Evolutionary conservation across 2,329 filamentous ascomycete genomes (phyloP).

Genomic region (Xylaria sp.): DNA sequence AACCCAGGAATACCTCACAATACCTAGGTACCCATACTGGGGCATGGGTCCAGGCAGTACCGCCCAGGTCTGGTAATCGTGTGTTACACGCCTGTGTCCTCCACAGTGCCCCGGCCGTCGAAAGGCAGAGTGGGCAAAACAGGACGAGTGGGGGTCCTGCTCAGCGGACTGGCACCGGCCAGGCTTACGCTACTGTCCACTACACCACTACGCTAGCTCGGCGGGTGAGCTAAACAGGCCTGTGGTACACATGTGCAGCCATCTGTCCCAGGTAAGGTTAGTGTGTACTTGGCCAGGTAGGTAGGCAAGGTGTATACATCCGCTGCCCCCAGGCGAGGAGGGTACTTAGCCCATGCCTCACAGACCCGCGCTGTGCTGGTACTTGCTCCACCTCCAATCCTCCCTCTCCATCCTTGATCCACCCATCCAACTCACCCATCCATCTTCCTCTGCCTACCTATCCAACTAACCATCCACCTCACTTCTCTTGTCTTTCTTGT

Average conservation of each 20-base stretch:
- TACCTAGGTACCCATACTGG: slow-evolving; percentile 2
- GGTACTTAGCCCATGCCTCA: slow-evolving; percentile 28
- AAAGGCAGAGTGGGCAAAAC: slow-evolving; percentile 15
- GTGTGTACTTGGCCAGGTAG: slow-evolving; percentile 15
- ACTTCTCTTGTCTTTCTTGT: slow-evolving; percentile 22
- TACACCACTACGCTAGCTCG: slow-evolving; percentile 19
- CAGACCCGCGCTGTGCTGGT: slow-evolving; percentile 27
- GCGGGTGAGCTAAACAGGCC: slow-evolving; percentile 15
- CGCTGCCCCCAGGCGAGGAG: too few species aligned
- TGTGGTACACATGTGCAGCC: slow-evolving; percentile 5
- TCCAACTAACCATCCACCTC: slow-evolving; percentile 25
- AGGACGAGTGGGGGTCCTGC: neutral
- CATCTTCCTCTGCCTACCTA: slow-evolving; percentile 24
- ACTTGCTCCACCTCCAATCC: slow-evolving; percentile 31
- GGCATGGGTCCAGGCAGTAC: neutral
- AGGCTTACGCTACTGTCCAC: too few species aligned
- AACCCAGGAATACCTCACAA: slow-evolving; percentile 11
- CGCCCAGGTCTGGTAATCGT: slow-evolving; percentile 8
- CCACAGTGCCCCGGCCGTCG: slow-evolving; percentile 20
- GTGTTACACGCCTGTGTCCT: slow-evolving; percentile 27
- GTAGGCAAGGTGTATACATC: too few species aligned
- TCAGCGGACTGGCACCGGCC: slow-evolving; percentile 12
- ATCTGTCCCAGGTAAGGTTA: too few species aligned
- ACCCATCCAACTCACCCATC: slow-evolving; percentile 33
- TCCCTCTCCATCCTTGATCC: slow-evolving; percentile 30